These are phyloP conservation scores for Backusella liffmaniae DNA, from an alignment of 192 early-diverging fungal species.

Conservation along the genomic window DNA sequence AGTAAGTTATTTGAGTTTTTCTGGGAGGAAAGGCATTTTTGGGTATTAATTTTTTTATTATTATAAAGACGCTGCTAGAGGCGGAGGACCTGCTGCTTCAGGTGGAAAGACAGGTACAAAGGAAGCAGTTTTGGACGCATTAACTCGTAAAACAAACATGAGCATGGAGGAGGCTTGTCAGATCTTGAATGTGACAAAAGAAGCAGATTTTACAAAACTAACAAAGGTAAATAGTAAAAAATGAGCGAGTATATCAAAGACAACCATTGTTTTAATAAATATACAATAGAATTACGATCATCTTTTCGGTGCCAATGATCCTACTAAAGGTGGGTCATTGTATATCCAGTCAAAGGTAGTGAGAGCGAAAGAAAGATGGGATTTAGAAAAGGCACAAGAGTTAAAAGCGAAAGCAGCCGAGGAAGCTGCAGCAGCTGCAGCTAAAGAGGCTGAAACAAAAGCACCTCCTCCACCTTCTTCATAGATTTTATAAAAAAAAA, in stretches of 20 bases:
- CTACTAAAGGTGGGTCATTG: slow-evolving; percentile 82
- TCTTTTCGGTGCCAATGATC: slow-evolving; percentile 86
- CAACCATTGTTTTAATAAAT: no score
- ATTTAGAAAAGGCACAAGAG: slow-evolving; percentile 77
- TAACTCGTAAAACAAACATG: slow-evolving; percentile 80
- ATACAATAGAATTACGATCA: slow-evolving; percentile 73
- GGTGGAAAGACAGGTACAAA: slow-evolving; percentile 42
- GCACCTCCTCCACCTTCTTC: slow-evolving; percentile 18
- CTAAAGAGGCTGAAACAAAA: neutral
- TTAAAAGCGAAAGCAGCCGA: slow-evolving; percentile 33
- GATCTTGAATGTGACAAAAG: slow-evolving; percentile 84
- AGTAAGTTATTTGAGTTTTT: slow-evolving; percentile 52
- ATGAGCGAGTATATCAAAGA: no score
- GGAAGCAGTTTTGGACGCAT: slow-evolving; percentile 62
- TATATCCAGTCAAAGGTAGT: slow-evolving; percentile 95
- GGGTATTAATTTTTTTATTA: neutral
- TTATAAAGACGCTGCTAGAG: slow-evolving; percentile 55
- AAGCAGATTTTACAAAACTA: slow-evolving; percentile 50
- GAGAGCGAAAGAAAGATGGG: slow-evolving; percentile 91
- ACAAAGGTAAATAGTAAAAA: slow-evolving; percentile 37
- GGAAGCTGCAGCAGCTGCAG: slow-evolving; percentile 15
- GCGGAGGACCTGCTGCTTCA: slow-evolving; percentile 61
- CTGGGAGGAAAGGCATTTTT: neutral
- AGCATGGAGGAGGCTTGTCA: slow-evolving; percentile 87
- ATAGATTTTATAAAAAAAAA: neutral